Evolutionary conservation across 2,329 filamentous ascomycete genomes (phyloP).

Genomic region (Aaosphaeria pasadenensis): DNA sequence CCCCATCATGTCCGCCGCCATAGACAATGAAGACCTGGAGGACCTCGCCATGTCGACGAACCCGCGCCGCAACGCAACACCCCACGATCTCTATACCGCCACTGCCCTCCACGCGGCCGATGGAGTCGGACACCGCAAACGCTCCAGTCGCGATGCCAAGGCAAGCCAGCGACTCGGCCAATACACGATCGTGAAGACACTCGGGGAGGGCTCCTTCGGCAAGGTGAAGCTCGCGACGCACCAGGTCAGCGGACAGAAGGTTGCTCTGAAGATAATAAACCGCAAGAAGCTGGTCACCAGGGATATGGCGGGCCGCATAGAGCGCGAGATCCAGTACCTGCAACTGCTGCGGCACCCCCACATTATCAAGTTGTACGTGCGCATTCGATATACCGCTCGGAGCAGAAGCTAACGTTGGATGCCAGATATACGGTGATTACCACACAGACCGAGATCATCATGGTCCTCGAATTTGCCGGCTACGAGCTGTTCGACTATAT

Average conservation of each 20-base stretch:
- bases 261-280: constrained; percentile 96
- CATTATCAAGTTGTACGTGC: constrained; percentile 90
- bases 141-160: constrained; percentile 51
- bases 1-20: constrained; percentile 42
- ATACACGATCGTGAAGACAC: constrained; percentile 84
- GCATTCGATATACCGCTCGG: background rate
- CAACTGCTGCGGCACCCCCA: constrained; percentile 94
- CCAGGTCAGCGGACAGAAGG: constrained; percentile 87
- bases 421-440: constrained; percentile 92
- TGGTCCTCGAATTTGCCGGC: constrained; percentile 97
- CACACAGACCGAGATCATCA: constrained; percentile 90
- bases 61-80: constrained; percentile 51
- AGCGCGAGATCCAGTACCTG: constrained; percentile 96
- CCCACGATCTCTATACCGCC: constrained; percentile 20
- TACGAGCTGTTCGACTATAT: constrained; percentile 98
- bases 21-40: constrained; percentile 70
- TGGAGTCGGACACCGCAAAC: constrained; percentile 19
- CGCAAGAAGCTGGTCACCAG: constrained; percentile 93
- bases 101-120: constrained; percentile 15
- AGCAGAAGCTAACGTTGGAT: constrained; percentile 11
- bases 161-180: constrained; percentile 84
- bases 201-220: constrained; percentile 96
- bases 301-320: constrained; percentile 96
- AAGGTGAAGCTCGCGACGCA: constrained; percentile 98
- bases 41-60: constrained; percentile 71